Percentiles rank a stretch among this genome's conserved stretches.
Conservation (phyloP, 352 stramenopile genomes). For the Peronospora farinosa region DNA sequence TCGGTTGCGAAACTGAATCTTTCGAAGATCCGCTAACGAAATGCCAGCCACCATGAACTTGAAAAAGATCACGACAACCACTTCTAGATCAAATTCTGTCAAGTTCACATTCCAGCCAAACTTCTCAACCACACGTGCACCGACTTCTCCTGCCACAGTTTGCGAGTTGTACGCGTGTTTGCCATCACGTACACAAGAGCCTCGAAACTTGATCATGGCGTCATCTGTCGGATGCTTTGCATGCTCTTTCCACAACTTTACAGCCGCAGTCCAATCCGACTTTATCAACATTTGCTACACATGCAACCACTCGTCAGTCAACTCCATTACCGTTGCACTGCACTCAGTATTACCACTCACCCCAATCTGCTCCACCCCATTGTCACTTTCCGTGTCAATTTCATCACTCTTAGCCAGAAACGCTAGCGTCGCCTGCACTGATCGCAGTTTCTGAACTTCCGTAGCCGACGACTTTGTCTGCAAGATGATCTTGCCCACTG, state of each 20-base stretch:
- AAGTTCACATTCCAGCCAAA: conserved; percentile 62
- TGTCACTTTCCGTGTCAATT: conserved; percentile 42
- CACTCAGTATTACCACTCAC: conserved; percentile 30
- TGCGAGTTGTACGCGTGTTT: conserved; percentile 71
- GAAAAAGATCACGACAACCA: conserved; percentile 72
- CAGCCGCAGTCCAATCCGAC: conserved; percentile 45
- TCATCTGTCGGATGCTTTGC: conserved; percentile 16
- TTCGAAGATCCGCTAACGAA: conserved; percentile 48
- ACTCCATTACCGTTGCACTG: background rate
- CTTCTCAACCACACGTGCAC: conserved; percentile 45
- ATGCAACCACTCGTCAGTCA: conserved; percentile 2
- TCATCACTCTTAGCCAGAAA: conserved; percentile 52
- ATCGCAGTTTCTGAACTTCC: conserved; percentile 47
- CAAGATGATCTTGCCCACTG: conserved; percentile 60
- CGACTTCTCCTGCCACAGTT: conserved; percentile 52
- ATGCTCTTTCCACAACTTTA: conserved; percentile 59
- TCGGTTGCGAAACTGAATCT: conserved; percentile 62
- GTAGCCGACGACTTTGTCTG: conserved; percentile 43
- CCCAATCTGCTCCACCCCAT: conserved; percentile 53
- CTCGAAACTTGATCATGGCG: conserved; percentile 48
- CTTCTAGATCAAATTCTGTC: conserved; percentile 58
- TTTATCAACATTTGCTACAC: conserved; percentile 42
- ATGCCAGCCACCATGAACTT: conserved; percentile 61
- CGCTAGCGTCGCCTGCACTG: conserved; percentile 53
- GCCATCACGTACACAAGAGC: conserved; percentile 72